Evolutionary conservation across 768 basidiomycete species (phyloP).

Genomic region (Suillus ampliporus): DNA sequence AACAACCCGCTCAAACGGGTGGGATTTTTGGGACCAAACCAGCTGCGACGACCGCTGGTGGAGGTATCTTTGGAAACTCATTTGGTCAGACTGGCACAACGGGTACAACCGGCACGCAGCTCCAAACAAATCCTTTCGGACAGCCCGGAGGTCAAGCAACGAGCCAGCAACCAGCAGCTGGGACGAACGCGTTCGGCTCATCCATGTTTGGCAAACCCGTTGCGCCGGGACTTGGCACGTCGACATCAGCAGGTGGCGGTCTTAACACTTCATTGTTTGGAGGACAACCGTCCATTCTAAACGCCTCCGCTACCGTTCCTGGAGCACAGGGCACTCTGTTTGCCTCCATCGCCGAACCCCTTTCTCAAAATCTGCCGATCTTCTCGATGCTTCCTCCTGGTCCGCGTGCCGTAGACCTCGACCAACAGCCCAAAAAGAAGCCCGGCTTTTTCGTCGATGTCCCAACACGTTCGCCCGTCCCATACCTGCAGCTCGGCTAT

Average conservation of each 20-base stretch:
- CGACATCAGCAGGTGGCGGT: slow-evolving; percentile 42
- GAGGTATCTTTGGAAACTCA: slow-evolving; percentile 52
- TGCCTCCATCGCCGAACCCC: slow-evolving; percentile 89
- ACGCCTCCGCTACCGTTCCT: slow-evolving; percentile 46
- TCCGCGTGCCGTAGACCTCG: slow-evolving; percentile 65
- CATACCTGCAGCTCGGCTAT: slow-evolving; percentile 68
- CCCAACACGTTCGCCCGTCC: slow-evolving; percentile 72
- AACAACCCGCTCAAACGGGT: slow-evolving; percentile 39
- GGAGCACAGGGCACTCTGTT: slow-evolving; percentile 67
- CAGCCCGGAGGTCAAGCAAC: slow-evolving; percentile 51
- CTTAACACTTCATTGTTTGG: slow-evolving; percentile 50
- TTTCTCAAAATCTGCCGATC: slow-evolving; percentile 72
- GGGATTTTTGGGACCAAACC: slow-evolving; percentile 37
- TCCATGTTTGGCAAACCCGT: slow-evolving; percentile 60
- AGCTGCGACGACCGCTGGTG: slow-evolving; percentile 35
- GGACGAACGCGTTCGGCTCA: slow-evolving; percentile 41
- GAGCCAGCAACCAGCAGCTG: slow-evolving; percentile 43
- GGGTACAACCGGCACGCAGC: slow-evolving; percentile 34
- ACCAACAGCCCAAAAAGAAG: slow-evolving; percentile 75
- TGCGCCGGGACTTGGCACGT: slow-evolving; percentile 51
- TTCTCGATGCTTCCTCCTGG: slow-evolving; percentile 78
- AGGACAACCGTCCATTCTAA: slow-evolving; percentile 40
- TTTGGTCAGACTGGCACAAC: slow-evolving; percentile 49
- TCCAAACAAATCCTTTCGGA: slow-evolving; percentile 53
- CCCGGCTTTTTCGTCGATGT: slow-evolving; percentile 77